Conservation (phyloP, 805 yeast genomes). For the Nakazawaea peltata region DNA sequence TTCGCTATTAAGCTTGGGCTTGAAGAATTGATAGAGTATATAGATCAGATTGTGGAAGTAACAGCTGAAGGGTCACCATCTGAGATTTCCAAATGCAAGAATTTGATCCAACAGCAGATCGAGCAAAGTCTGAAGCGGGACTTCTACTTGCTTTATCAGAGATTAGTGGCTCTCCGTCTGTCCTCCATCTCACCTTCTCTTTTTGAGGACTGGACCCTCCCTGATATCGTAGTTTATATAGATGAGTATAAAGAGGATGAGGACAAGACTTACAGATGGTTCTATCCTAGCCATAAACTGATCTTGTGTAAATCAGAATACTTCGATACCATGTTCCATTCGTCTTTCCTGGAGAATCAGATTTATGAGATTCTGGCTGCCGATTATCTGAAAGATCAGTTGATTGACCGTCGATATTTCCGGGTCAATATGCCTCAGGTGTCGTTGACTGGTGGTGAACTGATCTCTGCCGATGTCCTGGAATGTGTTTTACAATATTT, state of each 20-base stretch:
- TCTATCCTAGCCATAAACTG: constrained; percentile 63
- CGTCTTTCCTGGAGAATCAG: constrained; percentile 32
- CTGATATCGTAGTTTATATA: too few relatives aligned
- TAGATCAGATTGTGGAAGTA: constrained; percentile 21
- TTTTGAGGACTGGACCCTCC: too few relatives aligned
- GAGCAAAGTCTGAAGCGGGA: too few relatives aligned
- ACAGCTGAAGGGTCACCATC: constrained; percentile 14
- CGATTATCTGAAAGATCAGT: constrained; percentile 11
- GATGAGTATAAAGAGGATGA: too few relatives aligned
- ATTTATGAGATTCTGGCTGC: constrained; percentile 8
- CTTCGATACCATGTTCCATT: constrained; percentile 54
- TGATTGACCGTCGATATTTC: constrained; percentile 14
- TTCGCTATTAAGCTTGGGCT: constrained; percentile 28
- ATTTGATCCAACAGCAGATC: constrained; percentile 23
- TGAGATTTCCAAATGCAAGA: constrained; percentile 22
- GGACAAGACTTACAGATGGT: too few relatives aligned
- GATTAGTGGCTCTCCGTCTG: too few relatives aligned
- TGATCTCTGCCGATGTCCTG: constrained; percentile 24
- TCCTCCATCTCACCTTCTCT: too few relatives aligned
- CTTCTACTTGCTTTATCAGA: too few relatives aligned
- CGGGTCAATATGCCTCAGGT: constrained; percentile 16
- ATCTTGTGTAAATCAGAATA: constrained; percentile 55
- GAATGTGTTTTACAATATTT: constrained; percentile 46
- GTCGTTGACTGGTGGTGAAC: constrained; percentile 10
- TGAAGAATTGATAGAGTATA: constrained; percentile 26